These are phyloP conservation scores for Borealophlyctis nickersoniae DNA, from an alignment of 192 early-diverging fungal species.

Conservation along the genomic window DNA sequence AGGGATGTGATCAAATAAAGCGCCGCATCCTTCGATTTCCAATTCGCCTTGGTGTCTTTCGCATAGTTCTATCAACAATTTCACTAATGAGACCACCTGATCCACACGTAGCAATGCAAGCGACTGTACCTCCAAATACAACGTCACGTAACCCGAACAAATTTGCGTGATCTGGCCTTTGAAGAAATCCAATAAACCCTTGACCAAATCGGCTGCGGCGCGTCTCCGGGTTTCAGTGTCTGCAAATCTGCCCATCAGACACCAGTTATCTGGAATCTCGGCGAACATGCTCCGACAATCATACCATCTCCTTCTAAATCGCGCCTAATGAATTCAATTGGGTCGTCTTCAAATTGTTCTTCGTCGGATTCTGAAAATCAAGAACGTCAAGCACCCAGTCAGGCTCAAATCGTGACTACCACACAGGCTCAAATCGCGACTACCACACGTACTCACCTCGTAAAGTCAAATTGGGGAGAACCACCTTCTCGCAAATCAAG, in stretches of 20 bases:
- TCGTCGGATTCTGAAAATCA: slow-evolving; percentile 66
- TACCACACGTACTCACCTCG: slow-evolving; percentile 44
- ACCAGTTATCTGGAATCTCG: neutral
- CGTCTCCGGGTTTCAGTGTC: slow-evolving; percentile 91
- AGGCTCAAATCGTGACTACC: neutral
- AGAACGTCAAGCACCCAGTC: neutral
- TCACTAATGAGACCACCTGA: neutral
- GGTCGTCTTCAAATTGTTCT: slow-evolving; percentile 96
- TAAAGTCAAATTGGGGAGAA: slow-evolving; percentile 88
- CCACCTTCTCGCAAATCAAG: slow-evolving; percentile 85
- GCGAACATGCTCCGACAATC: neutral
- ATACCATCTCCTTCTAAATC: slow-evolving; percentile 86
- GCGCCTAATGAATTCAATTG: slow-evolving; percentile 88
- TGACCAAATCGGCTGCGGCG: slow-evolving; percentile 87
- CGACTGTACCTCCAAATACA: slow-evolving; percentile 30
- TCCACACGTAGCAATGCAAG: neutral
- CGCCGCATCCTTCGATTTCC: slow-evolving; percentile 96
- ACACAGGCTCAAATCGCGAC: neutral
- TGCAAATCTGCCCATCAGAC: slow-evolving; percentile 12
- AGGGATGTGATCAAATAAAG: slow-evolving; percentile 89
- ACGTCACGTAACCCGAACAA: slow-evolving; percentile 62
- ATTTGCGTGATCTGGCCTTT: slow-evolving; percentile 79
- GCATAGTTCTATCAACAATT: slow-evolving; percentile 58
- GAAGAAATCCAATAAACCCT: slow-evolving; percentile 87
- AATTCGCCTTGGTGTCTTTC: slow-evolving; percentile 64